Evolutionary conservation across 2,329 filamentous ascomycete genomes (phyloP), one percentile per base, ranked within the genome.

Genomic region (Penicillium sp.): DNA sequence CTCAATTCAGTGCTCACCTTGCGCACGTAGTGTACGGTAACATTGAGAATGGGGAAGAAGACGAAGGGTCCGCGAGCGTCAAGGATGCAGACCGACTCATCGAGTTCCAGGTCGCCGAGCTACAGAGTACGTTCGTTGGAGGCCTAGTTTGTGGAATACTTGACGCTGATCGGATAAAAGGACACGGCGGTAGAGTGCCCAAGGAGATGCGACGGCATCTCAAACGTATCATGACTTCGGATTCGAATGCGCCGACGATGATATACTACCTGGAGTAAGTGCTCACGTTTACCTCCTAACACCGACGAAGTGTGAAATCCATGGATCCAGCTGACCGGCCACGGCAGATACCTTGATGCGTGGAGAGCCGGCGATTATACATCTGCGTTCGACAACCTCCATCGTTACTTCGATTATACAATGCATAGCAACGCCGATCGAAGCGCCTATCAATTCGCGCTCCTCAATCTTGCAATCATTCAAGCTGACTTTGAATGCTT

Each of bases 361-460:
- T 97, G 90, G 91, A 82, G 86, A 65, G 84, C 89, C 3, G 91
- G 91, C 4, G 90, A 97, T 67, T 94, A 91, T 61, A 83, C 87
- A 9, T 88, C 87, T 1, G 86, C 93, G 0, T 93, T 96, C 64
- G 91, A 98, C 61, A 85, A 85, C 56, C 76, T 98, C 18, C 90
- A 97, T 66, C 84, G 89, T 44, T 98, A 96, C 67, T 98, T 96
- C 61, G 93, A 98, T 67, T 96, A 95, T 68, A 93, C 90, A 1
- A 90, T 94, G 82, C 86, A 93, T 60, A 86, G 83, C 56, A 60
- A 52, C 32, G 76, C 83, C 51, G 87, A 95, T 60, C 84, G 87
- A 25, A 80, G 86, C 4, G 90, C 90, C 60, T 97, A 98, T 62
- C 93, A 97, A 64, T 95, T 96, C 64, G 93, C 93, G 0, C 73